These are phyloP conservation scores for Epichloe aotearoae DNA, from an alignment of 2,329 filamentous ascomycete species.

Conservation along the genomic window DNA sequence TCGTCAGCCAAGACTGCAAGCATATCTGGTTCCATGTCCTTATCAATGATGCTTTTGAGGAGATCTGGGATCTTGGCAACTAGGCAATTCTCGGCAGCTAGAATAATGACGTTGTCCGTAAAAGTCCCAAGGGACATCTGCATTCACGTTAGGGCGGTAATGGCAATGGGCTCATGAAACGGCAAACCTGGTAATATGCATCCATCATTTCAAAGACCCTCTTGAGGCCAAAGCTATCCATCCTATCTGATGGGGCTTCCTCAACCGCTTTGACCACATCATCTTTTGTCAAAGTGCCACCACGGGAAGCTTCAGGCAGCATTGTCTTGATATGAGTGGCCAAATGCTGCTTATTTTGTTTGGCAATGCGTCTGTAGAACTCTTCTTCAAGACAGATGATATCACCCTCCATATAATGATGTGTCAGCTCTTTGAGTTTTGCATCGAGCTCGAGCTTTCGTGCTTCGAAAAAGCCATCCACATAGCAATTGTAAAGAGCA, in stretches of 20 bases:
- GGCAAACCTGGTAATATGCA: constrained; percentile 28
- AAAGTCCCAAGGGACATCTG: constrained; percentile 4
- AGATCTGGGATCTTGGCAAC: constrained; percentile 2
- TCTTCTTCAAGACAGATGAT: constrained; percentile 14
- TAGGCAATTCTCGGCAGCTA: constrained; percentile 4
- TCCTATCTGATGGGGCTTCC: background rate
- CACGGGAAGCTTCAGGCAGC: constrained; percentile 1
- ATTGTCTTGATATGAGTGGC: background rate
- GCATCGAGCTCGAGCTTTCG: constrained; percentile 4
- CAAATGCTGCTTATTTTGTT: background rate
- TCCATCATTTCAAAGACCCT: constrained; percentile 31
- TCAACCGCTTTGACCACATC: constrained; percentile 11
- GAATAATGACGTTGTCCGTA: constrained; percentile 3
- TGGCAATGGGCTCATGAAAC: background rate
- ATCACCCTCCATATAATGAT: constrained; percentile 22
- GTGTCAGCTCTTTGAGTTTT: constrained; percentile 27
- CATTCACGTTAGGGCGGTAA: background rate
- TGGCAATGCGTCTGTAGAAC: background rate
- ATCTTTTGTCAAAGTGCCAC: background rate
- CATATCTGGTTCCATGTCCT: background rate
- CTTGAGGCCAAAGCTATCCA: constrained; percentile 19
- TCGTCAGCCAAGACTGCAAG: background rate
- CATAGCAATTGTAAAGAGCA: background rate
- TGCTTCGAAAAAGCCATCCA: constrained; percentile 1
- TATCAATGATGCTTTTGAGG: background rate